phyloP scores from a whole-genome alignment of 2,329 filamentous ascomycete genomes.

The Teratosphaeria destructans region DNA sequence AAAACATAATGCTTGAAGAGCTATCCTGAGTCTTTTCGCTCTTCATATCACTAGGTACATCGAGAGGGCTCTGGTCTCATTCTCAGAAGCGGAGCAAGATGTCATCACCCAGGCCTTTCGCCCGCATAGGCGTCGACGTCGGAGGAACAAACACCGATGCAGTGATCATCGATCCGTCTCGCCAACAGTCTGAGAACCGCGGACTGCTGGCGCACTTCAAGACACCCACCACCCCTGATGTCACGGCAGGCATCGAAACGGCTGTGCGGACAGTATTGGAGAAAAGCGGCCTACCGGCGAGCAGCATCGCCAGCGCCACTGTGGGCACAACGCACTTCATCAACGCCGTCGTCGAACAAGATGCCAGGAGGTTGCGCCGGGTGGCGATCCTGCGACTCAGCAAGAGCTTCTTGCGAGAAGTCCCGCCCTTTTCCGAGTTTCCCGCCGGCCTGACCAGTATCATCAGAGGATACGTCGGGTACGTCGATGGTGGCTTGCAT shows the following conservation, averaged over 20 bases:
- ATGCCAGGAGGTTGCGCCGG: conserved; percentile 38
- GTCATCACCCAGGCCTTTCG: background rate
- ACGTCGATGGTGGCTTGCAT: conserved; percentile 41
- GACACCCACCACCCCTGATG: conserved; percentile 26
- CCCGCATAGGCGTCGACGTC: conserved; percentile 35
- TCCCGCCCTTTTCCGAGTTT: conserved; percentile 23
- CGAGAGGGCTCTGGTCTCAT: background rate
- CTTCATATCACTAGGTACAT: background rate
- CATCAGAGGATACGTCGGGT: conserved; percentile 25
- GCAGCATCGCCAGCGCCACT: conserved; percentile 33
- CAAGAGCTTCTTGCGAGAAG: conserved; percentile 22
- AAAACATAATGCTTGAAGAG: background rate
- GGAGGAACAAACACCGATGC: conserved; percentile 28
- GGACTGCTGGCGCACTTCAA: conserved; percentile 27
- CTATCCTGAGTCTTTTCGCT: background rate
- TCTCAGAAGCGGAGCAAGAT: background rate
- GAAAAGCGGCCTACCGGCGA: conserved; percentile 22
- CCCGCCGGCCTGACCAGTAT: conserved; percentile 21
- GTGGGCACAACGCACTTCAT: conserved; percentile 41
- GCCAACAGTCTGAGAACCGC: conserved; percentile 15
- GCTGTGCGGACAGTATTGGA: conserved; percentile 29
- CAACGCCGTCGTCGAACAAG: conserved; percentile 25
- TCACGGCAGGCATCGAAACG: conserved; percentile 32
- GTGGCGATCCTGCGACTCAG: conserved; percentile 42
- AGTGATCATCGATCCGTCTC: conserved; percentile 21